Conservation (phyloP, 192 early-diverging fungal genomes). For the Chytriomyces confervae region DNA sequence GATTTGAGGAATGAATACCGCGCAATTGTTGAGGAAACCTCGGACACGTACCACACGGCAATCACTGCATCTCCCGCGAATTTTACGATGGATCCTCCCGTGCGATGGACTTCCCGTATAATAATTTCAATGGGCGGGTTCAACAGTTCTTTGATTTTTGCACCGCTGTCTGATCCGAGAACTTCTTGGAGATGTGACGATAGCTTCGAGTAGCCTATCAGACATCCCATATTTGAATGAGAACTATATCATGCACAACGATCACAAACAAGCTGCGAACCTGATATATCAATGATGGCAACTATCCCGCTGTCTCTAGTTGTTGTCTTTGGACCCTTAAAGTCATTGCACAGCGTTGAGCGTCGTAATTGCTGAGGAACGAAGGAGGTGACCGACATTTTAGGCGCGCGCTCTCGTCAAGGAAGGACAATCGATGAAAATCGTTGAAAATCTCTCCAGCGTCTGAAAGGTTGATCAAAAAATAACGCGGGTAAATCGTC, state of each 20-base stretch:
- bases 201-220: not conserved
- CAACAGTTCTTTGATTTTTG: not conserved
- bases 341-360: too few relatives aligned
- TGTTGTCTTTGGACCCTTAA: too few relatives aligned
- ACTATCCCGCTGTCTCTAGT: not conserved
- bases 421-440: too few relatives aligned
- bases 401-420: too few relatives aligned
- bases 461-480: too few relatives aligned
- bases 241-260: not conserved
- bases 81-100: conserved; percentile 14
- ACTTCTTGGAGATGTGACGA: not conserved
- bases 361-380: too few relatives aligned
- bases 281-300: conserved; percentile 36
- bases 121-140: conserved; percentile 27
- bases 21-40: too few relatives aligned
- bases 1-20: too few relatives aligned
- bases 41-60: not conserved
- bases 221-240: too few relatives aligned
- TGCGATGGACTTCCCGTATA: not conserved
- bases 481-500: too few relatives aligned
- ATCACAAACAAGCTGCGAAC: not conserved
- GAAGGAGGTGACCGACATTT: too few relatives aligned
- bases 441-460: too few relatives aligned
- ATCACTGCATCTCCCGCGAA: conserved; percentile 17
- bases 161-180: not conserved